These are phyloP conservation scores for Trichoderma reesei DNA, from an alignment of 495 filamentous ascomycete genomes.

Conservation along the genomic window DNA sequence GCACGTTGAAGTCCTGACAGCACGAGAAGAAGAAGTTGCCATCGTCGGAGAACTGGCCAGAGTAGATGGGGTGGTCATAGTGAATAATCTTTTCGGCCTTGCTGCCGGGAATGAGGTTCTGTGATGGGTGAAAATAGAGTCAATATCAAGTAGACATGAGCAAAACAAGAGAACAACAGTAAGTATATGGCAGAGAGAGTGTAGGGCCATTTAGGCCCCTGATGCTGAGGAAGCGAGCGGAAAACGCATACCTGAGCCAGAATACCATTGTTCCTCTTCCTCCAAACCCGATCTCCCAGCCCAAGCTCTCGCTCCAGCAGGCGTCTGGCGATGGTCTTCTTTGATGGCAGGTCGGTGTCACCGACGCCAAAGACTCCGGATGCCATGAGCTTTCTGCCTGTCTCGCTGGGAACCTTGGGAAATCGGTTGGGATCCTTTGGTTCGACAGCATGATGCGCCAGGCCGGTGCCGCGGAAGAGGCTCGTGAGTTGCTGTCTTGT, in stretches of 20 bases:
- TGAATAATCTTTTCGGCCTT: constrained; percentile 82
- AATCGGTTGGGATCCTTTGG: constrained; percentile 38
- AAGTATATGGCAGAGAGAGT: no score
- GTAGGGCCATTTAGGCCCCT: no score
- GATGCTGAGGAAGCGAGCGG: background rate
- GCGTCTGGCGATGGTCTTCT: constrained; percentile 51
- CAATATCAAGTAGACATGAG: background rate
- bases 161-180: constrained; percentile 26
- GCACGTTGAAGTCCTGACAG: constrained; percentile 83
- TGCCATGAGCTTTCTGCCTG: constrained; percentile 66
- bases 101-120: constrained; percentile 59
- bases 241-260: constrained; percentile 38
- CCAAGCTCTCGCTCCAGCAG: constrained; percentile 78
- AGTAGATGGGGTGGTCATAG: constrained; percentile 77
- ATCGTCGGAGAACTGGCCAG: constrained; percentile 92
- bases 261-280: constrained; percentile 46
- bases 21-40: constrained; percentile 98
- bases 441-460: constrained; percentile 11
- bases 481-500: background rate
- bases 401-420: constrained; percentile 69
- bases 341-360: constrained; percentile 42
- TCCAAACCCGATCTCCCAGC: constrained; percentile 39
- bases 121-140: background rate
- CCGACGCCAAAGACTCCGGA: constrained; percentile 67
- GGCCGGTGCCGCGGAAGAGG: constrained; percentile 22